Base-by-base conservation (phyloP, 257 asterid genomes). In the Plantago elongata region DNA sequence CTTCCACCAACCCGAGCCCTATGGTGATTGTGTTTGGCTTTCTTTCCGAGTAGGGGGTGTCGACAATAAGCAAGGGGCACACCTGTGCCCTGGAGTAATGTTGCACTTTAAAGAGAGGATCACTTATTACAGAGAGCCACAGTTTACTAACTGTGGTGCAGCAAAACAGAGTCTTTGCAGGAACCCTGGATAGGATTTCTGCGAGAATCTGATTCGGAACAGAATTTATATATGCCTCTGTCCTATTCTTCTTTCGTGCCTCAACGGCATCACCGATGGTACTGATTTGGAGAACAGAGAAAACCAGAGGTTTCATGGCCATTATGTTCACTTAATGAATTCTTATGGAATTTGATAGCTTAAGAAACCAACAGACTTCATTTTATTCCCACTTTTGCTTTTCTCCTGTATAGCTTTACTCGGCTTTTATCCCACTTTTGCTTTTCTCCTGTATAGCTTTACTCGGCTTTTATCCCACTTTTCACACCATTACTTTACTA, bases 151-250 rank as follows among this genome's bases (percentile, higher is more conserved):
- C 29, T 1, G 57, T 5, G 55, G 11, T 61, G 18, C 65, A 61
- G 44, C 45, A 3, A 17, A 61, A 45, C 52, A 61, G 27, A 13
- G 57, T 62, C 22, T 29, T 62, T 3, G 66, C 66, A 3, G 66
- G 66, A 48, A 62, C 57, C 18, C 66, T 10, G 5, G 57, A 45
- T 8, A 62, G 46, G 18, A 48, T 62, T 14, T 62, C 66, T 18
- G 12, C 65, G 3, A 54, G 37, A 51, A 51, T 51, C 27, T 37
- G 57, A 11, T 51, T 9, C 15, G 46, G 57, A 46, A 46, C 57
- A 46, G 37, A 46, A 11, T 45, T 45, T 52, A 52, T 8, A 15
- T 4, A 29, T 62, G 67, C 8, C 3, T 48, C 56, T 22, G 43
- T 62, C 14, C 45, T 48, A 13, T 52, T 48, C 43, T 45, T 62